Evolutionary conservation across 202 grass and related monocot species (phyloP).

Genomic region (Musa balbisiana): DNA sequence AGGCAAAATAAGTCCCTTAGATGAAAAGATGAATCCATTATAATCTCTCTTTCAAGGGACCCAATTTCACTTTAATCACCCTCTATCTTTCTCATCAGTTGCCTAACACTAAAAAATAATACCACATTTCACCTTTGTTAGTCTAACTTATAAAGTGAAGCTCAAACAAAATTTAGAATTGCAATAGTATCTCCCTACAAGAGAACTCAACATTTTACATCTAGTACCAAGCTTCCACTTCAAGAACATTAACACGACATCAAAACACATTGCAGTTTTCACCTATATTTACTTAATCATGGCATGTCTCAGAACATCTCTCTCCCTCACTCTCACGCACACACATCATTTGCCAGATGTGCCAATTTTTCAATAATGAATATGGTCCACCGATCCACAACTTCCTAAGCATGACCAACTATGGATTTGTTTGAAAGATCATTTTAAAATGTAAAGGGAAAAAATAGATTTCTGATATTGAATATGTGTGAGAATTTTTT

Average conservation of each 20-base stretch:
- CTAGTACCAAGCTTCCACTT: too few relatives aligned
- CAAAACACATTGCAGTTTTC: not conserved
- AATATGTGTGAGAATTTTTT: conserved; percentile 11
- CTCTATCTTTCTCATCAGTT: too few relatives aligned
- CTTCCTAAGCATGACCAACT: not conserved
- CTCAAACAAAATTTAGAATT: too few relatives aligned
- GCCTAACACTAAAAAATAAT: too few relatives aligned
- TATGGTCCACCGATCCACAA: not conserved
- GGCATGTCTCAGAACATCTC: too few relatives aligned
- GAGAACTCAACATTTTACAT: too few relatives aligned
- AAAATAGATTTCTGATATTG: not conserved
- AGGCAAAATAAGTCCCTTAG: not conserved
- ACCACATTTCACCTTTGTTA: too few relatives aligned
- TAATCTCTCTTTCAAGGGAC: too few relatives aligned
- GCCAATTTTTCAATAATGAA: not conserved
- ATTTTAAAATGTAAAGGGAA: not conserved
- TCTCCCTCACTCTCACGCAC: not conserved
- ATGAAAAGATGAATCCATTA: too few relatives aligned
- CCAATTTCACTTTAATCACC: too few relatives aligned
- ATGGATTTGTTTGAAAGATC: not conserved
- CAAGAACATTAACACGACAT: not conserved
- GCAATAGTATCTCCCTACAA: too few relatives aligned
- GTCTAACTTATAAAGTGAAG: too few relatives aligned
- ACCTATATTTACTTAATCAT: not conserved
- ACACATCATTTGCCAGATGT: not conserved